Evolutionary conservation across 306 rosid genomes (phyloP), one percentile per base, ranked within the genome.

Genomic region (Cucurbita ficifolia): DNA sequence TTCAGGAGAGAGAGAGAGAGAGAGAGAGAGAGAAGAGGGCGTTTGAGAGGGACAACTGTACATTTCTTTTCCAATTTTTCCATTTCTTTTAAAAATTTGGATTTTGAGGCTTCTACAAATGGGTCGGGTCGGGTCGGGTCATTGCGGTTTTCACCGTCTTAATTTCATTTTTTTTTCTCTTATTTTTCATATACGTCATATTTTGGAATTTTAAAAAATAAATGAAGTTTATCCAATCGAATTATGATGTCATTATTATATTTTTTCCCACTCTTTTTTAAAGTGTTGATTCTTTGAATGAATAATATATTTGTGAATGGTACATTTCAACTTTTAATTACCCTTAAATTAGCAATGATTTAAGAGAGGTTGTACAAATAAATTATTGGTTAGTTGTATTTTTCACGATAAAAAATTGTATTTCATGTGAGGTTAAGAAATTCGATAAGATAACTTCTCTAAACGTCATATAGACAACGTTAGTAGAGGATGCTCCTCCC

Each of bases 1-100:
- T 68, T 68, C 55, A 43, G 55, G 73, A 67, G 50, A 67, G 72
- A 67, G 53, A 35, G 45, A 67, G 53, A 67, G 19, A 43, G 72
- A 45, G 12, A 7, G 40, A 67, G 33, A 63, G 50, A 39, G 46
- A 42, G 72, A 43, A 9, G 50, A 46, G 3, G 50, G 12, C 3
- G 38, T 10, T 9, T 38, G 71, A 38, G 52, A 40, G 71, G 52
- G 71, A 65, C 52, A 68, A 68, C 73, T 68, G 55, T 68, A 68
- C 21, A 67, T 43, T 21, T 68, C 7, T 35, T 35, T 68, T 46
- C 24, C 13, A 7, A 6, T 45, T 68, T 68, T 22, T 2, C 12
- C 10, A 13, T 14, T 68, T 67, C 21, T 46, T 22, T 12, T 68
- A 14, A 43, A 63, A 7, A 67, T 39, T 67, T 45, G 12, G 39